phyloP scores from a whole-genome alignment of 1,284 basidiomycete species.

The Cutaneotrichosporon cavernicola region DNA sequence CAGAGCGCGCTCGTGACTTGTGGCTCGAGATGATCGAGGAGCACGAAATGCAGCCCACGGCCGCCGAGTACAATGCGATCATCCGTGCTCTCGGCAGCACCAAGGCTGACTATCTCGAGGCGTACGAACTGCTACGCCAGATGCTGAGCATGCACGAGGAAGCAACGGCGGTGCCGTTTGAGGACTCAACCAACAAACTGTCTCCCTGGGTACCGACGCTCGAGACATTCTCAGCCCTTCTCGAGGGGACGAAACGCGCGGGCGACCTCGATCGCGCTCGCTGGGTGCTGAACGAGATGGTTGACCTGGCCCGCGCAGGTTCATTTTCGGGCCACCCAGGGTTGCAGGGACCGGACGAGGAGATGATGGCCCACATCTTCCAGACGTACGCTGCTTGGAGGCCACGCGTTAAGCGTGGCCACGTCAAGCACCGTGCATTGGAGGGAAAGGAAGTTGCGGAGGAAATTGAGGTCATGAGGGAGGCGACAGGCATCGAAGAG shows the following conservation, averaged over 20 bases:
- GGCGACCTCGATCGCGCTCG: conserved; percentile 78
- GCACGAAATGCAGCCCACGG: conserved; percentile 62
- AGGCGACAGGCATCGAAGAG: not conserved
- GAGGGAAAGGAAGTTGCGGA: conserved; percentile 4
- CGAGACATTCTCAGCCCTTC: conserved; percentile 73
- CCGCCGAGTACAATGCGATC: conserved; percentile 73
- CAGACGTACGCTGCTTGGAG: conserved; percentile 81
- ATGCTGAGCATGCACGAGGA: conserved; percentile 71
- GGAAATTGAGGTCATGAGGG: conserved; percentile 13
- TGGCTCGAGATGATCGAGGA: conserved; percentile 85
- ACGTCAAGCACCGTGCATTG: conserved; percentile 10
- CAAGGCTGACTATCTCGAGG: conserved; percentile 65
- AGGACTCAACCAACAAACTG: conserved; percentile 51
- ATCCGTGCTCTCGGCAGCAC: conserved; percentile 67
- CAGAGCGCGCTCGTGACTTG: conserved; percentile 87
- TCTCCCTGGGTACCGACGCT: conserved; percentile 63
- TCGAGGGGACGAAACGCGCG: conserved; percentile 83
- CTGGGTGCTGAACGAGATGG: conserved; percentile 88
- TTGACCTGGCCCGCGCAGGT: conserved; percentile 52
- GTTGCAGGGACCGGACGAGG: conserved; percentile 61
- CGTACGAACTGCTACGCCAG: conserved; percentile 71
- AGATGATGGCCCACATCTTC: conserved; percentile 78
- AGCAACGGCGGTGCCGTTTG: conserved; percentile 38
- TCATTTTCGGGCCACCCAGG: conserved; percentile 4
- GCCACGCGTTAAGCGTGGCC: conserved; percentile 49